Conservation (phyloP, 2,329 filamentous ascomycete genomes). For the Cercospora berteroae region DNA sequence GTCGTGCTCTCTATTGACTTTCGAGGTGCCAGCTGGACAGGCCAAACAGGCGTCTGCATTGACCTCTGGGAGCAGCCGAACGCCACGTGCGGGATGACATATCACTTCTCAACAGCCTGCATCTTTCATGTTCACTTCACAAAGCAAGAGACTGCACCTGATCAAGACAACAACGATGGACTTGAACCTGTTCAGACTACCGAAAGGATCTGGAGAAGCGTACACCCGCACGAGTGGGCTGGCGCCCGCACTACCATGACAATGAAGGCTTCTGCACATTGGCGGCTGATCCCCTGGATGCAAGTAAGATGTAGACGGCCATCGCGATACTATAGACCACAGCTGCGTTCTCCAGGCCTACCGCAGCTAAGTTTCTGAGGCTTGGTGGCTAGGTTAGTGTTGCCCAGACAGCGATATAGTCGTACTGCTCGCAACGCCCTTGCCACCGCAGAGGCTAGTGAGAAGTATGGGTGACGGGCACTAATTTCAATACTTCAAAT, state of each 20-base stretch:
- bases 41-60: background rate
- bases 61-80: background rate
- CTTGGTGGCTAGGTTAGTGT: background rate
- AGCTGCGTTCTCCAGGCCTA: background rate
- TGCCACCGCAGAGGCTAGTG: background rate
- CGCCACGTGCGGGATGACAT: slow-evolving; percentile 6
- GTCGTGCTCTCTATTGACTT: slow-evolving; percentile 1
- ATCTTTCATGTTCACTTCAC: background rate
- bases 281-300: background rate
- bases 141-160: background rate
- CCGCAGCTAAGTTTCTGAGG: background rate
- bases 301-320: background rate
- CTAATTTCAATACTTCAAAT: too few species aligned
- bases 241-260: background rate
- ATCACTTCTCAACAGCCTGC: background rate
- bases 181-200: background rate
- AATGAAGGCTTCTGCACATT: background rate
- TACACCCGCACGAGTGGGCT: background rate
- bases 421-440: background rate
- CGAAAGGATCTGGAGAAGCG: background rate
- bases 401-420: background rate
- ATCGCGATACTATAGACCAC: background rate
- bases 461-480: background rate
- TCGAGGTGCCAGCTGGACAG: slow-evolving; percentile 3
- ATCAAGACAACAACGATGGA: background rate